These are phyloP conservation scores for Eucalyptus erythrocorys DNA, from an alignment of 345 rosid species.

Conservation along the genomic window DNA sequence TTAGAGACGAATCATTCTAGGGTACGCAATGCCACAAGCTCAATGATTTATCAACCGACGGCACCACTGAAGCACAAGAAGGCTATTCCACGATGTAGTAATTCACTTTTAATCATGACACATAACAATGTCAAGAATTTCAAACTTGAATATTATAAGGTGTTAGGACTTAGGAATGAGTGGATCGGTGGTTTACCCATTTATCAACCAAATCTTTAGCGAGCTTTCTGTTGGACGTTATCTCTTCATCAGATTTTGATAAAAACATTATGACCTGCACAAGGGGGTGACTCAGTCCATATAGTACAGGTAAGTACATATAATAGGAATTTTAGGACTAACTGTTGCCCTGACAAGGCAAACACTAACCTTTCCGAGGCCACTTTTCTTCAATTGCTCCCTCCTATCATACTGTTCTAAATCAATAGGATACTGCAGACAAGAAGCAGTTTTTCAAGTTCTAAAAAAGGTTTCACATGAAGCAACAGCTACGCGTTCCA, in stretches of 20 bases:
- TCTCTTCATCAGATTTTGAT: conserved; percentile 96
- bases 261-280: conserved; percentile 91
- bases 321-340: background rate
- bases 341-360: background rate
- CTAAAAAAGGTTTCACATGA: background rate
- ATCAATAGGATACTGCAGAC: conserved; percentile 77
- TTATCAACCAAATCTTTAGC: conserved; percentile 98
- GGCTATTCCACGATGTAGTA: background rate
- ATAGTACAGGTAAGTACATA: background rate
- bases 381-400: conserved; percentile 91
- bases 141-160: background rate
- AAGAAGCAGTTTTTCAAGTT: conserved; percentile 3
- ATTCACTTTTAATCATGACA: background rate
- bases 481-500: background rate
- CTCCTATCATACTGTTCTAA: conserved; percentile 93
- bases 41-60: background rate
- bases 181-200: conserved; percentile 47
- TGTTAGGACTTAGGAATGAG: background rate
- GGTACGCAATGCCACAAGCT: background rate
- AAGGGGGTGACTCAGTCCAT: background rate
- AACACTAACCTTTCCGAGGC: conserved; percentile 81
- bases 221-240: conserved; percentile 79
- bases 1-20: background rate
- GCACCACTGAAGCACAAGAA: background rate
- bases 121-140: background rate